Evolutionary conservation across 1,284 basidiomycete genomes (phyloP).

Genomic region (Violaceomyces palustris): DNA sequence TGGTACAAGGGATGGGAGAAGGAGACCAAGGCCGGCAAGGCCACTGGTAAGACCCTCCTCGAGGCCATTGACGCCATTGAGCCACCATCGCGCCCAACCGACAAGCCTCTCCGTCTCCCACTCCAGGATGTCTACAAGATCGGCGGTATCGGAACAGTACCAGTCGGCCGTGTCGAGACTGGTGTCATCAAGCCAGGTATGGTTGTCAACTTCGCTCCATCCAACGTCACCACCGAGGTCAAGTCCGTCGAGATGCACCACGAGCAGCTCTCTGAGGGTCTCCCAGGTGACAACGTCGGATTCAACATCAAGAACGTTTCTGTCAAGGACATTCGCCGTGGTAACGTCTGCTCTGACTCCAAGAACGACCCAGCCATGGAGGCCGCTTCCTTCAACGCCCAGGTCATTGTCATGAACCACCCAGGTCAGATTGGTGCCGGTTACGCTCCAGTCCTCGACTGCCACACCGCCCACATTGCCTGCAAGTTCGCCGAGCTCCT

Average conservation of each 20-base stretch:
- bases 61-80: slow-evolving; percentile 99
- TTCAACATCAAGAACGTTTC: slow-evolving; percentile 94
- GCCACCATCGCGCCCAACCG: slow-evolving; percentile 89
- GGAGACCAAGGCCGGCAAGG: slow-evolving; percentile 80
- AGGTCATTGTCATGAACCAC: slow-evolving; percentile 99
- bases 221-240: slow-evolving; percentile 99
- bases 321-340: slow-evolving; percentile 99
- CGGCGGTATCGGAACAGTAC: slow-evolving; percentile 99
- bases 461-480: slow-evolving; percentile 99
- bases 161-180: slow-evolving; percentile 99
- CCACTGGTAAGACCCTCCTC: slow-evolving; percentile 97
- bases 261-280: slow-evolving; percentile 93
- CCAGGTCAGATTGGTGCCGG: slow-evolving; percentile 98
- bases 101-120: slow-evolving; percentile 99
- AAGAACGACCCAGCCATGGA: slow-evolving; percentile 99
- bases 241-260: slow-evolving; percentile 99
- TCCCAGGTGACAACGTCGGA: slow-evolving; percentile 98
- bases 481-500: slow-evolving; percentile 98
- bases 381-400: slow-evolving; percentile 97
- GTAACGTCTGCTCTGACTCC: slow-evolving; percentile 97
- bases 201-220: slow-evolving; percentile 88
- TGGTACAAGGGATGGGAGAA: slow-evolving; percentile 86
- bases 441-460: slow-evolving; percentile 97
- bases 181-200: slow-evolving; percentile 99
- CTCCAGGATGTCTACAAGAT: slow-evolving; percentile 99